Conservation (phyloP, 2,329 filamentous ascomycete species). For the Cordyceps tenuipes region DNA sequence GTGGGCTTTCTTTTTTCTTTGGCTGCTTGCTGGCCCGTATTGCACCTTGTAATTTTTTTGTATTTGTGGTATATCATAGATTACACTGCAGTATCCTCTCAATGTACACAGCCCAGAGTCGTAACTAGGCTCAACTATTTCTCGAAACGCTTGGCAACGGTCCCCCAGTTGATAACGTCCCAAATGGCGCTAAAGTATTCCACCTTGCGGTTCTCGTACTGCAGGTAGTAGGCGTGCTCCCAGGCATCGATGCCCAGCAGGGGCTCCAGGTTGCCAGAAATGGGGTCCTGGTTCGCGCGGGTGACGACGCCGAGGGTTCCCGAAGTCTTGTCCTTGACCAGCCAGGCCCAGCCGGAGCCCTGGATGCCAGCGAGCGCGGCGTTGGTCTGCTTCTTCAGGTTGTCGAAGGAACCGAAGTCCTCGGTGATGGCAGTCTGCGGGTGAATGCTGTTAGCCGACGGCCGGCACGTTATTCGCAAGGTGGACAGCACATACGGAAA, state of each 20-base stretch:
- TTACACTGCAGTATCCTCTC: not conserved
- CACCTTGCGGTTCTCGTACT: slow-evolving; percentile 95
- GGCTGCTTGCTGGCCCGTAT: too few species aligned
- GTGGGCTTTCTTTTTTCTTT: too few species aligned
- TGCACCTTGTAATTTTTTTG: not conserved
- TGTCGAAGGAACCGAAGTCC: slow-evolving; percentile 59
- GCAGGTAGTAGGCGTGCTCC: slow-evolving; percentile 94
- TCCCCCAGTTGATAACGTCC: slow-evolving; percentile 95
- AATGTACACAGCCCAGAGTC: not conserved
- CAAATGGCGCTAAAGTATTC: slow-evolving; percentile 92
- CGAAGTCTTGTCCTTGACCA: slow-evolving; percentile 61
- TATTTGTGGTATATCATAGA: slow-evolving; percentile 8
- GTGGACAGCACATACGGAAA: slow-evolving; percentile 38
- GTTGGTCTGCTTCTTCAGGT: slow-evolving; percentile 60
- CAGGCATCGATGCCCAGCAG: slow-evolving; percentile 87
- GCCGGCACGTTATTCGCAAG: not conserved
- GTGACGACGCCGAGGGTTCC: slow-evolving; percentile 58
- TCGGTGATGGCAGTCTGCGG: slow-evolving; percentile 48
- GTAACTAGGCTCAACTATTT: slow-evolving; percentile 25
- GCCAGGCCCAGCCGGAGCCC: slow-evolving; percentile 86
- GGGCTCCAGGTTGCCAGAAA: slow-evolving; percentile 73
- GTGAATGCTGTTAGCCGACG: not conserved
- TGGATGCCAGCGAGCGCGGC: slow-evolving; percentile 65
- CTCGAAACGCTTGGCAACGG: slow-evolving; percentile 67
- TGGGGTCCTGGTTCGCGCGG: slow-evolving; percentile 81